phyloP scores from a whole-genome alignment of 441 rosid species.

The Daphne laureola region DNA sequence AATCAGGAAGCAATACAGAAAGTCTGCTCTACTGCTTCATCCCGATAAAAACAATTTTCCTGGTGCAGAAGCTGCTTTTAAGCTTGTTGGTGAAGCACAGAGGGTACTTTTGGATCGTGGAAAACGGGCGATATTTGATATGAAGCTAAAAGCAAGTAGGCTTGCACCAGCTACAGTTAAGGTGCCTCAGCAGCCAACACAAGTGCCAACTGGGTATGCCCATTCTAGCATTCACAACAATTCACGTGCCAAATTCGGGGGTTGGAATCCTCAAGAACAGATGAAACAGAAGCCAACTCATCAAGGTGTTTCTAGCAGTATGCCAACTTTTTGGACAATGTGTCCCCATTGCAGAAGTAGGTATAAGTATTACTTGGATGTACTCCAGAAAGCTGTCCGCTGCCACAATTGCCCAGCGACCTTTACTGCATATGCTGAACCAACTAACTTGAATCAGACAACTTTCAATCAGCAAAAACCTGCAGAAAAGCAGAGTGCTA shows the following conservation, averaged over 20 bases:
- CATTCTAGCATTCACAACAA: constrained; percentile 20
- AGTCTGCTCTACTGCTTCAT: constrained; percentile 55
- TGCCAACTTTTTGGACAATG: constrained; percentile 36
- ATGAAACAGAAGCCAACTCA: constrained; percentile 28
- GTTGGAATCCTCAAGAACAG: constrained; percentile 17
- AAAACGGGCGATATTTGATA: constrained; percentile 37
- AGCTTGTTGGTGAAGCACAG: constrained; percentile 57
- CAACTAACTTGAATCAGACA: too few species aligned
- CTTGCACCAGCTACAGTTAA: constrained; percentile 9
- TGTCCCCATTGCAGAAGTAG: constrained; percentile 37
- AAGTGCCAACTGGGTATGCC: constrained; percentile 17
- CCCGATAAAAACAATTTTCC: constrained; percentile 55
- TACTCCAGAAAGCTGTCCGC: constrained; percentile 22
- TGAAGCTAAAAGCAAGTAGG: constrained; percentile 26
- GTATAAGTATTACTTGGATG: constrained; percentile 27
- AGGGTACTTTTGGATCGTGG: constrained; percentile 36
- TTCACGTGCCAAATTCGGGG: constrained; percentile 14
- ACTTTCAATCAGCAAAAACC: too few species aligned
- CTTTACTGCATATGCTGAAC: constrained; percentile 27
- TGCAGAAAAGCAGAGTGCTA: too few species aligned
- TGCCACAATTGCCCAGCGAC: constrained; percentile 34
- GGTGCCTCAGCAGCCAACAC: constrained; percentile 13
- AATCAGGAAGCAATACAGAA: constrained; percentile 65
- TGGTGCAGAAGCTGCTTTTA: constrained; percentile 72
- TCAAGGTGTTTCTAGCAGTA: constrained; percentile 25